Percentiles rank a stretch among this genome's conserved stretches.
Conservation (phyloP, 2,329 filamentous ascomycete genomes). For the Aspergillus caelatus region DNA sequence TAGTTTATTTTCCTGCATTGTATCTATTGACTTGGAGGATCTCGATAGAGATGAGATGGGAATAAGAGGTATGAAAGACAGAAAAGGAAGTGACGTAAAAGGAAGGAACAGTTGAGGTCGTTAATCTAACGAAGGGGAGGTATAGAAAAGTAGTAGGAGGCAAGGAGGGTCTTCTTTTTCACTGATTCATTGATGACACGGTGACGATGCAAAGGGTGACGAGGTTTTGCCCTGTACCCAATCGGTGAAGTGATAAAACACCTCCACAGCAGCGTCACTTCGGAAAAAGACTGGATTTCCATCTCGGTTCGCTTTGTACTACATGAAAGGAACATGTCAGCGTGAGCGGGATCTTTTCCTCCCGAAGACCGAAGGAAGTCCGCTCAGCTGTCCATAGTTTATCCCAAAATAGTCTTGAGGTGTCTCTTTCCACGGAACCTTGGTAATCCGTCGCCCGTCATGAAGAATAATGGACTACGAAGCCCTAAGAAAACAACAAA, state of each 20-base stretch:
- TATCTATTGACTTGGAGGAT: neutral
- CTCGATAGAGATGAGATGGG: neutral
- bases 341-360: neutral
- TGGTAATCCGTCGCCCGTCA: neutral
- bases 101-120: neutral
- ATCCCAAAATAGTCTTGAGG: neutral
- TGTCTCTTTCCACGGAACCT: neutral
- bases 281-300: neutral
- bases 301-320: neutral
- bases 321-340: neutral
- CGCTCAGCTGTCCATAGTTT: too few species aligned
- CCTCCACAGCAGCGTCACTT: neutral
- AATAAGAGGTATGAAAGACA: neutral
- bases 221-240: too few species aligned
- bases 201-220: neutral
- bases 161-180: neutral
- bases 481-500: neutral
- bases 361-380: neutral
- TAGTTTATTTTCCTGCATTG: neutral
- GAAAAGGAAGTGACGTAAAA: neutral
- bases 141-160: neutral
- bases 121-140: neutral
- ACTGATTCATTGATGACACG: neutral
- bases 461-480: neutral
- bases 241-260: neutral